Conservation (phyloP, 331 rosid species). For the Stylosanthes scabra region DNA sequence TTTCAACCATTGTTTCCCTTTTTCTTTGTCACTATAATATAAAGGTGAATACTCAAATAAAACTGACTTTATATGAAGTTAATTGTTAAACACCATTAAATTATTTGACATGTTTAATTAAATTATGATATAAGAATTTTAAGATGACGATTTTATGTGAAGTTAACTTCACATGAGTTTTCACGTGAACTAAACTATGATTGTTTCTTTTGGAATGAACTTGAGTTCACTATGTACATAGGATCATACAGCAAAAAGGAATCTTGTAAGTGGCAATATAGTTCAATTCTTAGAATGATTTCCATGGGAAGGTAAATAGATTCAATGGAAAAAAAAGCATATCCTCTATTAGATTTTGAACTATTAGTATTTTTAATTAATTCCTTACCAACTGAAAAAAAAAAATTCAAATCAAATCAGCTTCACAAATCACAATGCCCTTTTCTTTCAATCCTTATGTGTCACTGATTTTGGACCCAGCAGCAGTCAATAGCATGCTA, state of each 20-base stretch:
- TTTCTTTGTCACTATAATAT: too few species aligned
- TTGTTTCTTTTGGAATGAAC: too few species aligned
- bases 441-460: slow-evolving; percentile 17
- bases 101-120: too few species aligned
- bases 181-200: too few species aligned
- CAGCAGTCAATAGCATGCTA: not conserved
- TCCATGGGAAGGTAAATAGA: not conserved
- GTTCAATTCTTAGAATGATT: not conserved
- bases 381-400: slow-evolving; percentile 8
- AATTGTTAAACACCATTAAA: too few species aligned
- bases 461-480: slow-evolving; percentile 33
- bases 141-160: too few species aligned
- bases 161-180: too few species aligned
- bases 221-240: not conserved
- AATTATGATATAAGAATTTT: too few species aligned
- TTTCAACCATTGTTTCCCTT: too few species aligned
- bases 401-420: slow-evolving; percentile 6
- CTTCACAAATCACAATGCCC: not conserved
- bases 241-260: slow-evolving; percentile 13
- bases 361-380: not conserved
- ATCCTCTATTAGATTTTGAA: not conserved
- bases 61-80: too few species aligned
- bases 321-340: not conserved
- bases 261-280: slow-evolving; percentile 12
- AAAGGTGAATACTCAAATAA: too few species aligned